Conservation (phyloP, 768 basidiomycete genomes). For the Suillus occidentalis region DNA sequence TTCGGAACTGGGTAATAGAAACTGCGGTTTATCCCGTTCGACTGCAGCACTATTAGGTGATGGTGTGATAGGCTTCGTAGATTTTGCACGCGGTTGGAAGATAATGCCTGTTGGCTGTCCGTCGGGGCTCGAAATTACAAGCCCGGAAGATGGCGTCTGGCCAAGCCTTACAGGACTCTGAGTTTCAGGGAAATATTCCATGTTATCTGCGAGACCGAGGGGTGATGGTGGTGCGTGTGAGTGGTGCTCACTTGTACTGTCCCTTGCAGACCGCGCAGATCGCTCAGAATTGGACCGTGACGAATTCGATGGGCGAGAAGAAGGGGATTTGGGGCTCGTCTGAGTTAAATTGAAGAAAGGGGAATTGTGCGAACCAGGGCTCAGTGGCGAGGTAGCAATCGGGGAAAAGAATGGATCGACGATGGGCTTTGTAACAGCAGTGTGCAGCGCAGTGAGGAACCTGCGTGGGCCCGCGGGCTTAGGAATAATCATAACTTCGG, state of each 20-base stretch:
- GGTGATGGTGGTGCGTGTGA: constrained; percentile 64
- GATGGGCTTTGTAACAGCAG: constrained; percentile 79
- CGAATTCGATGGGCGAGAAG: constrained; percentile 40
- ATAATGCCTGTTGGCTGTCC: constrained; percentile 95
- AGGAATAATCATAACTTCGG: constrained; percentile 95
- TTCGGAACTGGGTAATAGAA: constrained; percentile 30
- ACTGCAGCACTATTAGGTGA: constrained; percentile 32
- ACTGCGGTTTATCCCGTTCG: constrained; percentile 47
- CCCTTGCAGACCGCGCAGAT: constrained; percentile 55
- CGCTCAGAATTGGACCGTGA: constrained; percentile 64
- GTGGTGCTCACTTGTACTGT: constrained; percentile 37
- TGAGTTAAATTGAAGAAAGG: constrained; percentile 41
- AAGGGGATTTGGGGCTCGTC: constrained; percentile 42
- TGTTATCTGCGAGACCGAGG: constrained; percentile 63
- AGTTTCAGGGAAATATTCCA: constrained; percentile 63
- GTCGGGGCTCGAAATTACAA: constrained; percentile 90
- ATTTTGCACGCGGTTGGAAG: constrained; percentile 75
- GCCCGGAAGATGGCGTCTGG: constrained; percentile 76
- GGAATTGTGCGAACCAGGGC: constrained; percentile 58
- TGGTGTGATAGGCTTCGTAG: constrained; percentile 30
- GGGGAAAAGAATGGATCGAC: constrained; percentile 92
- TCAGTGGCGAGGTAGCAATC: constrained; percentile 90
- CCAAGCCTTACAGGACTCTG: constrained; percentile 66
- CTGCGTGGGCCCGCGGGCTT: constrained; percentile 96
- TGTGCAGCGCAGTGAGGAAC: constrained; percentile 89